phyloP scores from a whole-genome alignment of 2,329 filamentous ascomycete species.

The Diplodia seriata region DNA sequence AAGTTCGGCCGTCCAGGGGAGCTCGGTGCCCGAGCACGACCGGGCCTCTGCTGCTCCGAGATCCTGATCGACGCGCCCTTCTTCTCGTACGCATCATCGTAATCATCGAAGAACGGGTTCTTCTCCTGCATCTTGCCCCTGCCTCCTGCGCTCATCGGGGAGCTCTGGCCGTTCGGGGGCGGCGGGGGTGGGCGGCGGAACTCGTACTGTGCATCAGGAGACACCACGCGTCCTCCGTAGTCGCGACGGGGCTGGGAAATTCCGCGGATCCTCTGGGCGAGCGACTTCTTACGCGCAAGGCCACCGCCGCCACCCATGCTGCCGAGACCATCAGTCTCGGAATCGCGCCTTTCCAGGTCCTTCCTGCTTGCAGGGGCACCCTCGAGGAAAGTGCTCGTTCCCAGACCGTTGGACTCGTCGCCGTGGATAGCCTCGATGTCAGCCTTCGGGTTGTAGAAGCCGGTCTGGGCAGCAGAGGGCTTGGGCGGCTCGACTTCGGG shows the following conservation, averaged over 20 bases:
- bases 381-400: slow-evolving; percentile 94
- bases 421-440: slow-evolving; percentile 77
- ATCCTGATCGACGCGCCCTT: slow-evolving; percentile 66
- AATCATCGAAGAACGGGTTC: slow-evolving; percentile 88
- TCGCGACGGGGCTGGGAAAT: slow-evolving; percentile 75
- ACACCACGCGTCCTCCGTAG: slow-evolving; percentile 50
- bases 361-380: slow-evolving; percentile 85
- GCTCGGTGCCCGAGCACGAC: slow-evolving; percentile 36
- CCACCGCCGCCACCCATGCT: slow-evolving; percentile 51
- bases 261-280: slow-evolving; percentile 88
- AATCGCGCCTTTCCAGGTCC: slow-evolving; percentile 77
- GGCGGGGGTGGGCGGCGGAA: slow-evolving; percentile 39
- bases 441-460: slow-evolving; percentile 51
- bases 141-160: slow-evolving; percentile 49
- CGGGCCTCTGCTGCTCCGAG: slow-evolving; percentile 48
- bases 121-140: slow-evolving; percentile 53
- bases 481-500: slow-evolving; percentile 40
- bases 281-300: slow-evolving; percentile 88
- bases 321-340: slow-evolving; percentile 65
- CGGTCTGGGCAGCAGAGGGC: slow-evolving; percentile 43
- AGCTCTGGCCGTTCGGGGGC: slow-evolving; percentile 23
- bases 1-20: slow-evolving; percentile 38
- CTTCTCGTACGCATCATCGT: slow-evolving; percentile 69
- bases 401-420: slow-evolving; percentile 80
- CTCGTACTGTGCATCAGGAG: slow-evolving; percentile 63